Evolutionary conservation across 257 asterid genomes (phyloP).

Genomic region (Solanum virginianum): DNA sequence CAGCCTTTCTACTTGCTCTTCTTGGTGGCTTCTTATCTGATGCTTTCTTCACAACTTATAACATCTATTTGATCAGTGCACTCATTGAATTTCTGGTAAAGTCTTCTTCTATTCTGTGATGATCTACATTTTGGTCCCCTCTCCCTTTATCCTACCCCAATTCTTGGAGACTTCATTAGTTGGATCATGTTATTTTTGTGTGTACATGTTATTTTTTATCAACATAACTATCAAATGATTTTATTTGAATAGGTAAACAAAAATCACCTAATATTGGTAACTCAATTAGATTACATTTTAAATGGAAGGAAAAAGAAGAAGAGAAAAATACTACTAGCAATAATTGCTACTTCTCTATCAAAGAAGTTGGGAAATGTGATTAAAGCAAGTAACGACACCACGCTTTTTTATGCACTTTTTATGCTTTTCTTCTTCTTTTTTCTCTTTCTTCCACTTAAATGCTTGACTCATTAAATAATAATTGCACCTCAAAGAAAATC

Average conservation of each 20-base stretch:
- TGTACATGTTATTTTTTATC: not conserved
- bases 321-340: not conserved
- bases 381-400: not conserved
- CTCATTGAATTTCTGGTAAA: slow-evolving; percentile 61
- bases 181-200: not conserved
- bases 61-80: slow-evolving; percentile 53
- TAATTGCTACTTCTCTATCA: not conserved
- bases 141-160: not conserved
- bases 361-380: slow-evolving; percentile 20
- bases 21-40: slow-evolving; percentile 90
- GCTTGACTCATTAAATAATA: not conserved
- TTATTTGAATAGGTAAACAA: not conserved
- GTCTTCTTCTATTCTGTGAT: not conserved
- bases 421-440: not conserved
- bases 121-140: not conserved
- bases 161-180: not conserved
- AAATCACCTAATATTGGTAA: no score
- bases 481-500: not conserved
- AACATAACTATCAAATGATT: not conserved
- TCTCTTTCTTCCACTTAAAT: not conserved
- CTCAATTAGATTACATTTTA: not conserved
- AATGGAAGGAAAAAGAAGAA: not conserved
- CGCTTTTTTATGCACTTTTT: slow-evolving; percentile 9
- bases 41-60: slow-evolving; percentile 71
- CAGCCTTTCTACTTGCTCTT: slow-evolving; percentile 80